Evolutionary conservation across 805 yeast species (phyloP).

Genomic region (Sugiyamaella mastotermitis): DNA sequence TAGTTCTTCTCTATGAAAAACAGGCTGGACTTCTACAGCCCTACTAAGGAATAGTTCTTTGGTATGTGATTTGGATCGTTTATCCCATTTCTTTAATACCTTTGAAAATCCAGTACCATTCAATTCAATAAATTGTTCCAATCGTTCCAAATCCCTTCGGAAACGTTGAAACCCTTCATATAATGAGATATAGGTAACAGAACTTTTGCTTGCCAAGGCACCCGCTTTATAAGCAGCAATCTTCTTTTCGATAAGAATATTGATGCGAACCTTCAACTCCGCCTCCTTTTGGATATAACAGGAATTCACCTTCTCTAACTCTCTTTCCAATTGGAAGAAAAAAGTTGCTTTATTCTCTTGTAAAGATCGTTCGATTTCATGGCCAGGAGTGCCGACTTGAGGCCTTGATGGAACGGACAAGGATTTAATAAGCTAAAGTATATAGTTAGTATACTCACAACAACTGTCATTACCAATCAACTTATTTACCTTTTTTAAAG

Average conservation of each 20-base stretch:
- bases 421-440: slow-evolving; percentile 60
- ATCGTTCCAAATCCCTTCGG: slow-evolving; percentile 77
- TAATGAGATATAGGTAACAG: slow-evolving; percentile 73
- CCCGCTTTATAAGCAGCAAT: slow-evolving; percentile 41
- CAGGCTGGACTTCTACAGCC: slow-evolving; percentile 95
- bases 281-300: slow-evolving; percentile 89
- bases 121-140: slow-evolving; percentile 90
- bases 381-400: slow-evolving; percentile 16
- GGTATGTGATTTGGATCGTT: slow-evolving; percentile 88
- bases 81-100: slow-evolving; percentile 97
- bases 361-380: slow-evolving; percentile 45
- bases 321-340: slow-evolving; percentile 87
- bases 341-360: slow-evolving; percentile 87
- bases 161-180: slow-evolving; percentile 87
- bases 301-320: slow-evolving; percentile 89
- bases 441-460: too few species aligned
- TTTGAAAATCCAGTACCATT: slow-evolving; percentile 95
- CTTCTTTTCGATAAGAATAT: slow-evolving; percentile 69
- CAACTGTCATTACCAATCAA: background rate
- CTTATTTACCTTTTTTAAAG: slow-evolving; percentile 57
- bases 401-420: slow-evolving; percentile 46
- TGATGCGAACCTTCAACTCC: slow-evolving; percentile 72
- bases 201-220: slow-evolving; percentile 48
- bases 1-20: slow-evolving; percentile 84
- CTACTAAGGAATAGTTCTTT: slow-evolving; percentile 86